Evolutionary conservation across 768 basidiomycete species (phyloP), one percentile per base, ranked within the genome.

Genomic region (Tephrocybe sp.): DNA sequence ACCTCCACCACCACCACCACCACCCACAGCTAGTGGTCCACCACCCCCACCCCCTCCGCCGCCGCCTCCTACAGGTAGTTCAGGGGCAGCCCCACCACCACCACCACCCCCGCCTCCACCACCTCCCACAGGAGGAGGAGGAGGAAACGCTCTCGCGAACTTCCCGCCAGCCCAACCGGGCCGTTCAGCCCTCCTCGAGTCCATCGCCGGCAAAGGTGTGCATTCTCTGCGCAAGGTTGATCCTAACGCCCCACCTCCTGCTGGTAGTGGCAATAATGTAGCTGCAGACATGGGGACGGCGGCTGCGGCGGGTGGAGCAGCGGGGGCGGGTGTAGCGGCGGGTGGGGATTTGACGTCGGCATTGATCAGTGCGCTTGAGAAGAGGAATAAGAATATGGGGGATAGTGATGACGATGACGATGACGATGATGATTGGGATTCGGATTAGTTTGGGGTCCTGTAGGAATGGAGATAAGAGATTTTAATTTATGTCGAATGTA

Each of bases 301-400:
- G 3, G 64, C 64, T 0, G 40, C 36, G 9, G 36, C n/a, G 18
- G 36, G 8, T 7, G 36, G 36, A 27, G 38, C 25, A 1, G 27
- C 15, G 15, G 71, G 68, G 1, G 75, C 74, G 24, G 69, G 65
- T 25, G 64, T 61, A 26, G 75, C 72, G 36, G 63, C 64, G 0
- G 69, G 60, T 21, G 86, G 79, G 0, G 86, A 94, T 68, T 65
- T 96, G 52, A 92, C 93, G 0, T 76, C 82, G 4, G 90, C 92
- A 7, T 71, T 97, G 38, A 94, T 92, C 5, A 87, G 83, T 41
- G 93, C 93, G 1, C 67, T 98, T 54, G 69, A 85, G 58, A 82
- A 87, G 64, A 72, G 94, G 57, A 96, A 90, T 64, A 92, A 89
- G 71, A 86, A 89, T 61, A 70, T 96, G 57, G 92, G 89, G 2